Evolutionary conservation across 1,284 basidiomycete genomes (phyloP).

Genomic region (Leccinum angustisporum): DNA sequence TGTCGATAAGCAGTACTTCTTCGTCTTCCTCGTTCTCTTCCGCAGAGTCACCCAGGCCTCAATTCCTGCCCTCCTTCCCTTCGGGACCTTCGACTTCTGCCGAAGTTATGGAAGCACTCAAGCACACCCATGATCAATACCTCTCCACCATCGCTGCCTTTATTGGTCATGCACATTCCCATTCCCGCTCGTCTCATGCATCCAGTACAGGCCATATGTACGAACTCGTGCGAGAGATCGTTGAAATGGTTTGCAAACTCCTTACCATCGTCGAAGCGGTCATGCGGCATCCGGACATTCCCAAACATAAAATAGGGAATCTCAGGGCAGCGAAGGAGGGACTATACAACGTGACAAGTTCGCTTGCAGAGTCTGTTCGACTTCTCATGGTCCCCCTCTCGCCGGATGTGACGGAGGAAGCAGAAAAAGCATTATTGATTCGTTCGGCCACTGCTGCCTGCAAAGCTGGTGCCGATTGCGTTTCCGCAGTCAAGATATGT

Average conservation of each 20-base stretch:
- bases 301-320: constrained; percentile 52
- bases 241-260: constrained; percentile 89
- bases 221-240: constrained; percentile 90
- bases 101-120: constrained; percentile 70
- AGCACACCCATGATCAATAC: constrained; percentile 83
- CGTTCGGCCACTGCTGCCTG: constrained; percentile 84
- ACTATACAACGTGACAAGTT: constrained; percentile 82
- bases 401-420: constrained; percentile 67
- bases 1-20: constrained; percentile 65
- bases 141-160: constrained; percentile 94
- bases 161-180: constrained; percentile 94
- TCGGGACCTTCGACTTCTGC: constrained; percentile 63
- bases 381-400: constrained; percentile 57
- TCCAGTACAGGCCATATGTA: constrained; percentile 92
- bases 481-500: constrained; percentile 79
- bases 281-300: constrained; percentile 65
- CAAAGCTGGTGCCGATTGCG: constrained; percentile 87
- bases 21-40: constrained; percentile 64
- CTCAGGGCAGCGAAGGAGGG: constrained; percentile 76
- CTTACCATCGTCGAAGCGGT: constrained; percentile 92
- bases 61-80: constrained; percentile 59
- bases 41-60: constrained; percentile 39
- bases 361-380: constrained; percentile 87
- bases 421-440: constrained; percentile 76
- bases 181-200: constrained; percentile 85